phyloP scores from a whole-genome alignment of 768 basidiomycete genomes.

The Phallus indusiatus region DNA sequence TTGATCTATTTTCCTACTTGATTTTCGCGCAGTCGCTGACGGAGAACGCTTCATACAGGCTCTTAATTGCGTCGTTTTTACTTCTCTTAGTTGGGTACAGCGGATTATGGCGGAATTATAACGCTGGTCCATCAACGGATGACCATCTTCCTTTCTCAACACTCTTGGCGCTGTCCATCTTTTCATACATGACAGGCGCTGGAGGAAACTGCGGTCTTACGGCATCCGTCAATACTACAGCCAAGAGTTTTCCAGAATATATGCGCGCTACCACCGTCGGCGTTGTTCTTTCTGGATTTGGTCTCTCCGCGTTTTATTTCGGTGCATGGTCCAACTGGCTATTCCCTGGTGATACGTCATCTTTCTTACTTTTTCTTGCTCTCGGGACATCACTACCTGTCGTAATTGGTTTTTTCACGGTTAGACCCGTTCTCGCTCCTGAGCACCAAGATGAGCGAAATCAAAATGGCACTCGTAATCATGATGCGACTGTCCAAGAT shows the following conservation, averaged over 20 bases:
- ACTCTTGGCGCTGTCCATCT: slow-evolving; percentile 37
- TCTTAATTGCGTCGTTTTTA: slow-evolving; percentile 48
- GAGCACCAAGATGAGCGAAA: neutral
- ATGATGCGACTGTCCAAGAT: neutral
- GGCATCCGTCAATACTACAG: slow-evolving; percentile 70
- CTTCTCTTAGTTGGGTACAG: slow-evolving; percentile 63
- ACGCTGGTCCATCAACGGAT: slow-evolving; percentile 35
- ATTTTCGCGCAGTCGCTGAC: neutral
- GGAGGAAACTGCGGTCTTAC: slow-evolving; percentile 68
- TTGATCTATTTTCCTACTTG: neutral
- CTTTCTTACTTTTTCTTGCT: slow-evolving; percentile 66
- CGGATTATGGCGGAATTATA: slow-evolving; percentile 62
- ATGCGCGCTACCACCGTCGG: slow-evolving; percentile 71
- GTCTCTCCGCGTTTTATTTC: slow-evolving; percentile 87
- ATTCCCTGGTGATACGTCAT: slow-evolving; percentile 71
- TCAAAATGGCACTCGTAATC: neutral
- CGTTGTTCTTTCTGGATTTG: slow-evolving; percentile 78
- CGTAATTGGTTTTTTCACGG: slow-evolving; percentile 64
- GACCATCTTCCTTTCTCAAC: slow-evolving; percentile 30
- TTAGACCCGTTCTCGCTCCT: slow-evolving; percentile 46
- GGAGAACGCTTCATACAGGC: slow-evolving; percentile 24
- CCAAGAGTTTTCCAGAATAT: slow-evolving; percentile 69
- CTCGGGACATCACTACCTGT: slow-evolving; percentile 74
- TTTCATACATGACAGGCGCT: slow-evolving; percentile 62
- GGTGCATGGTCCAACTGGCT: slow-evolving; percentile 61